phyloP scores from a whole-genome alignment of 2,329 filamentous ascomycete genomes.

The Fusarium neocosmosporiellum region DNA sequence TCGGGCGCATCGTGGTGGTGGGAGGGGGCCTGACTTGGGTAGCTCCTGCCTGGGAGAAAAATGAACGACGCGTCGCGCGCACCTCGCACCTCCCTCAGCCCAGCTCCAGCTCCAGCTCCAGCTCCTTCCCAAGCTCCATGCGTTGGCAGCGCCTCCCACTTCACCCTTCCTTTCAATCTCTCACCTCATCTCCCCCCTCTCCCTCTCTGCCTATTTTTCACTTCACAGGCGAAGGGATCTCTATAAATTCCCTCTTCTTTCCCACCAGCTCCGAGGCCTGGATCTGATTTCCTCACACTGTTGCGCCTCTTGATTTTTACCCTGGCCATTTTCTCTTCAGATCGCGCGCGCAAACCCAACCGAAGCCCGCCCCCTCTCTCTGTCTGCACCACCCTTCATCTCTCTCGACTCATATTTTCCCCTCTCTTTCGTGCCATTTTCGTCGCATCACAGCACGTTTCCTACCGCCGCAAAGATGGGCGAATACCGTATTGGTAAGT shows the following conservation, averaged over 20 bases:
- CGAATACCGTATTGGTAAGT: conserved; percentile 60
- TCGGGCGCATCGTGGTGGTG: background rate
- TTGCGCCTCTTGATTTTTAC: background rate
- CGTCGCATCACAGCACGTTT: background rate
- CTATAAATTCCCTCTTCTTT: background rate
- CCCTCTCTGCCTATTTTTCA: conserved; percentile 25
- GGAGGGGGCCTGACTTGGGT: background rate
- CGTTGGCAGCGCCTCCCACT: conserved; percentile 17
- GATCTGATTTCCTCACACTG: background rate
- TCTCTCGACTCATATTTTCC: conserved; percentile 8
- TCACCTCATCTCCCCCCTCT: conserved; percentile 16
- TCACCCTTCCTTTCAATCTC: conserved; percentile 28
- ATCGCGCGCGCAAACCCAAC: conserved; percentile 4
- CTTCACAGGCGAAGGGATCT: conserved; percentile 10
- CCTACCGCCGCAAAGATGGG: conserved; percentile 51
- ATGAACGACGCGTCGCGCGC: conserved; percentile 37
- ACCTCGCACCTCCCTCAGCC: conserved; percentile 10
- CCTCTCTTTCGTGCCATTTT: conserved; percentile 23
- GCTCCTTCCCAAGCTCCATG: conserved; percentile 17
- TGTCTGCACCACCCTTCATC: background rate
- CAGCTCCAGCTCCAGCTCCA: conserved; percentile 17
- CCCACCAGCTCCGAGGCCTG: background rate
- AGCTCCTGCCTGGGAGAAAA: conserved; percentile 23
- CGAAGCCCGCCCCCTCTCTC: conserved; percentile 9
- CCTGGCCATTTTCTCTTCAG: background rate